Base-by-base conservation (phyloP, 2,329 filamentous ascomycete genomes). In the Leptographium wingfieldii region DNA sequence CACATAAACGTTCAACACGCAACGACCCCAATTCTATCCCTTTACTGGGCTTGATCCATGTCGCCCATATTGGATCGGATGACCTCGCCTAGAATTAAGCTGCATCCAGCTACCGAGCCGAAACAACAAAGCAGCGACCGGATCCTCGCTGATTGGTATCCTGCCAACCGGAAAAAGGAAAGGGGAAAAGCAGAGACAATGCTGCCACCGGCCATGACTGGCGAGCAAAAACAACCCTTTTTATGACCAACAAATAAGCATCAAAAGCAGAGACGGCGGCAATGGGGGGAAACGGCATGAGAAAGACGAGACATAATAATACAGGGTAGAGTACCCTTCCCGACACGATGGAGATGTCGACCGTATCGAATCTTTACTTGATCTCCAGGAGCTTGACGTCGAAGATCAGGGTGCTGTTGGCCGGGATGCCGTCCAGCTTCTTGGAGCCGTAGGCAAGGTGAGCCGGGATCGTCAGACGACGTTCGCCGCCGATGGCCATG, bases 401-500 rank as follows among this genome's bases (percentile, higher is more conserved):
- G 73, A 99, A 99, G 72, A 88, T 83, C 73, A 99, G 77, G 66
- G 87, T 90, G 73, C 90, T 92, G 83, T 97, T 96, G 68, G 80
- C 82, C 29, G 94, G 94, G 68, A 99, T 97, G 66, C 88, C 91
- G 57, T 90, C 88, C 29, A 88, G 75, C 63, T 81, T 78, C 77
- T 89, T 87, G 76, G 83, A 91, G 74, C 95, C 94, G 74, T 99
- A 99, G 68, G 88, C 95, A 61, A 92, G 84, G 68, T 87, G 78
- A 55, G 94, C 80, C 55, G 95, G 95, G 69, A 99, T 91, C 64
- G 85, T 92, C 69, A 99, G 81, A 67, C 94, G 87, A 69, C 94
- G 90, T 81, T 99, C 95, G 69, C 90, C 91, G 69, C 94, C 94
- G 67, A 92, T 86, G 67, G 86, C 80, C 90, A 99, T 96, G 75